phyloP scores from a whole-genome alignment of 345 rosid species.

The Jatropha curcas region DNA sequence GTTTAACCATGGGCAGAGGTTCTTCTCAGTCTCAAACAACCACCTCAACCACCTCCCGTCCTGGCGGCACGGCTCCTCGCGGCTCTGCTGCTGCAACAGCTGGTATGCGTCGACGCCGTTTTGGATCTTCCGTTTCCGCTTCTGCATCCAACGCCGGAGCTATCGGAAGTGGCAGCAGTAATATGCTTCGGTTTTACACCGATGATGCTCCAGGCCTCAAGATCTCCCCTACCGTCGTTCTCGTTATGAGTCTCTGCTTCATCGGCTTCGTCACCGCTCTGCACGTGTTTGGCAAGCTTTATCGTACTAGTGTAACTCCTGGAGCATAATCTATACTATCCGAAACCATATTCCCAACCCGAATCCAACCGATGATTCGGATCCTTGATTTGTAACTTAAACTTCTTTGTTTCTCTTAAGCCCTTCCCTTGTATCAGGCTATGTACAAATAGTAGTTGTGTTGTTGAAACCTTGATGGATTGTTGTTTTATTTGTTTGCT shows the following conservation, averaged over 20 bases:
- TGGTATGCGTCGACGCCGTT: too few relatives aligned
- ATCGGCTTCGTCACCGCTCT: constrained; percentile 86
- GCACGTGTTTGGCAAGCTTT: constrained; percentile 82
- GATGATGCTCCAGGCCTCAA: constrained; percentile 79
- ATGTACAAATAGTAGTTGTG: too few relatives aligned
- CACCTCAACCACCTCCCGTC: constrained; percentile 50
- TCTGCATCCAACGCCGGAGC: constrained; percentile 32
- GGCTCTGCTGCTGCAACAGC: constrained; percentile 77
- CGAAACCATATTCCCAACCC: too few relatives aligned
- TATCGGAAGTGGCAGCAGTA: constrained; percentile 37
- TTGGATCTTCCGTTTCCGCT: constrained; percentile 66
- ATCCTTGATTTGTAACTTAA: too few relatives aligned
- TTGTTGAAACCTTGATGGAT: too few relatives aligned
- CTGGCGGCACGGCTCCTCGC: constrained; percentile 66
- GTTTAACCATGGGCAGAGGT: constrained; percentile 41
- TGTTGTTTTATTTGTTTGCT: too few relatives aligned
- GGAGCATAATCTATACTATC: too few relatives aligned
- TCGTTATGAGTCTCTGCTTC: constrained; percentile 86
- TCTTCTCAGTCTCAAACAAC: constrained; percentile 69
- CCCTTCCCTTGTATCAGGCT: too few relatives aligned
- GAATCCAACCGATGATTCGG: too few relatives aligned
- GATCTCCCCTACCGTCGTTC: constrained; percentile 85
- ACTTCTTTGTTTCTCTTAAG: too few relatives aligned
- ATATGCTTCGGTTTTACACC: constrained; percentile 59
- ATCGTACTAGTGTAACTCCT: constrained; percentile 43